phyloP scores from a whole-genome alignment of 2,329 filamentous ascomycete genomes.

The Cercospora citrullina region DNA sequence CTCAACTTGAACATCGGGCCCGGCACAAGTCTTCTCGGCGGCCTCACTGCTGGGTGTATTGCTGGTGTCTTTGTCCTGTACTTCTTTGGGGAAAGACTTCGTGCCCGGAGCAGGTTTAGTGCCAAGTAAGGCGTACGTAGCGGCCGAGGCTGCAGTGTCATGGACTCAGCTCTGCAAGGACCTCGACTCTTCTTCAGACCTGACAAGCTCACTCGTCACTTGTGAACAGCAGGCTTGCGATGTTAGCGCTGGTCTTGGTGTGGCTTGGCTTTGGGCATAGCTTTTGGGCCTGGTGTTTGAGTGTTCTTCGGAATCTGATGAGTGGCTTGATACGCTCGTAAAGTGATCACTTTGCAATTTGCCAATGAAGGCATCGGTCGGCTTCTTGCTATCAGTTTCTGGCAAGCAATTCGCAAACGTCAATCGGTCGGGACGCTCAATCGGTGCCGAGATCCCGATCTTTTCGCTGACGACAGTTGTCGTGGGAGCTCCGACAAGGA shows the following conservation, averaged over 20 bases:
- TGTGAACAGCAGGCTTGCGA: neutral
- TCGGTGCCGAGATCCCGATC: neutral
- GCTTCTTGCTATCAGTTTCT: neutral
- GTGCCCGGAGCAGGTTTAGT: conserved; percentile 61
- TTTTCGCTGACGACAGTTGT: neutral
- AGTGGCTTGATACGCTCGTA: neutral
- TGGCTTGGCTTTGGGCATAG: neutral
- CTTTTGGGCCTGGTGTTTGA: neutral
- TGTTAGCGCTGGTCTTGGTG: neutral
- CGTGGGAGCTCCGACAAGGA: neutral
- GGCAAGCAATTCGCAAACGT: neutral
- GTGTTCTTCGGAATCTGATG: neutral
- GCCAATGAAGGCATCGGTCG: neutral
- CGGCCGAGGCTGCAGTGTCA: neutral
- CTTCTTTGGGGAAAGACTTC: conserved; percentile 56
- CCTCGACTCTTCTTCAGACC: neutral
- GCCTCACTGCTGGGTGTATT: conserved; percentile 41
- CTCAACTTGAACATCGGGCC: conserved; percentile 59
- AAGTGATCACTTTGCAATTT: neutral
- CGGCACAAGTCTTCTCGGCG: conserved; percentile 60
- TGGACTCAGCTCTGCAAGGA: conserved; percentile 8
- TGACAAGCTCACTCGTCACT: neutral
- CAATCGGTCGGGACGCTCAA: neutral
- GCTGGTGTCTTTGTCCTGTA: conserved; percentile 57
- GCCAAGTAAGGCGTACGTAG: conserved; percentile 33